Evolutionary conservation across 164 flowering plant genomes (phyloP).

Genomic region (Vitis rotundifolia): DNA sequence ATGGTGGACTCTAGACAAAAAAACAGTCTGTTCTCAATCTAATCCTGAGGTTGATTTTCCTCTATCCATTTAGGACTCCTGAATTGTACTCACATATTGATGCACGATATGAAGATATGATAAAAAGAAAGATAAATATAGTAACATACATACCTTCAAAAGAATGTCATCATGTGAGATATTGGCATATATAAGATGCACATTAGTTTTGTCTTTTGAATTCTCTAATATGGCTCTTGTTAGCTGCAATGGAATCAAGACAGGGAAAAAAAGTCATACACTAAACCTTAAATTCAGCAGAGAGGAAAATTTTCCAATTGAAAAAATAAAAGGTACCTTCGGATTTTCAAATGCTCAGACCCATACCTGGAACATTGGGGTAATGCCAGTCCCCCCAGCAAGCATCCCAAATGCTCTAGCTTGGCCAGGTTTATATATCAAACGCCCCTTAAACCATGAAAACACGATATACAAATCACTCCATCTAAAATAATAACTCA

Average conservation of each 20-base stretch:
- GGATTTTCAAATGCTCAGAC: not conserved
- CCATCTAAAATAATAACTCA: too few species aligned
- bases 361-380: constrained; percentile 45
- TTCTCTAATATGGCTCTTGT: constrained; percentile 84
- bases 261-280: not conserved
- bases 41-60: too few species aligned
- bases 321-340: not conserved
- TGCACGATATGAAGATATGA: not conserved
- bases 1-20: too few species aligned
- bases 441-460: constrained; percentile 25
- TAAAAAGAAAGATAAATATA: not conserved
- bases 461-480: not conserved
- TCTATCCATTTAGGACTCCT: too few species aligned
- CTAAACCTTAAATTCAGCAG: too few species aligned
- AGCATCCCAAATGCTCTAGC: constrained; percentile 40
- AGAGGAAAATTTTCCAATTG: too few species aligned
- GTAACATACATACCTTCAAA: constrained; percentile 54
- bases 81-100: not conserved
- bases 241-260: constrained; percentile 39
- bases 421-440: constrained; percentile 35
- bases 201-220: constrained; percentile 66
- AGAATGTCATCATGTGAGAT: constrained; percentile 75
- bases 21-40: too few species aligned
- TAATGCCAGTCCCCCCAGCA: constrained; percentile 44
- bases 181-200: constrained; percentile 81